Percentiles rank a stretch among this genome's conserved stretches.
Conservation (phyloP, 192 early-diverging fungal species). For the Backusella australiensis region DNA sequence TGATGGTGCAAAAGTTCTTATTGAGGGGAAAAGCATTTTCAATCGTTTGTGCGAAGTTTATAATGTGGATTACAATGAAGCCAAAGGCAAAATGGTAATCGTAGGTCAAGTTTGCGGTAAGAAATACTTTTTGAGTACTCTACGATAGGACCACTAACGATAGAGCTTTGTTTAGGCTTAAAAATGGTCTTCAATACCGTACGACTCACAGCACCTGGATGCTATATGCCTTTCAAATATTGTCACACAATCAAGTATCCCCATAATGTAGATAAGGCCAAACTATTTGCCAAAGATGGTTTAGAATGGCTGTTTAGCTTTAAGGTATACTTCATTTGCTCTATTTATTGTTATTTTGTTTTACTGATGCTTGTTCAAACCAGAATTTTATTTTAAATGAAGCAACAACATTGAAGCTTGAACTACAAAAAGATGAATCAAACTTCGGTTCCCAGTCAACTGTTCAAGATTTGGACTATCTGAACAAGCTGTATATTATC, state of each 20-base stretch:
- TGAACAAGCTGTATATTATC: not conserved
- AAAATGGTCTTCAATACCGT: not conserved
- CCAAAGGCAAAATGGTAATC: not conserved
- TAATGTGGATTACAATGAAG: not conserved
- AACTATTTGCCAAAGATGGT: not conserved
- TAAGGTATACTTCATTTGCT: not conserved
- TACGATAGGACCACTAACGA: not conserved
- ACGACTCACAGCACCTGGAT: not conserved
- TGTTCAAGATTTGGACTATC: not conserved
- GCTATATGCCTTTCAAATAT: not conserved
- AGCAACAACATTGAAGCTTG: not conserved
- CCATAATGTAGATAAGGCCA: not conserved
- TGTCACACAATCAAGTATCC: not conserved
- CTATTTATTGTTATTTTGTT: not conserved
- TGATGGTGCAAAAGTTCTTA: not conserved
- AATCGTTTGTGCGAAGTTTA: not conserved
- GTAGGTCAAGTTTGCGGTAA: not conserved
- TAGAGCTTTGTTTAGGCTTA: not conserved
- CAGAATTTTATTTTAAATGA: not conserved
- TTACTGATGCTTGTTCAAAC: not conserved
- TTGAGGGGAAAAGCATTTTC: not conserved
- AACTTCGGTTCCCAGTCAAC: not conserved
- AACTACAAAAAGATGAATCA: not conserved
- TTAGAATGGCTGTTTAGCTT: not conserved
- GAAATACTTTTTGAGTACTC: not conserved